A percentile compares a stretch with the other conserved stretches of the same genome.
phyloP scores from a whole-genome alignment of 805 yeast genomes.

The Candida piceae region DNA sequence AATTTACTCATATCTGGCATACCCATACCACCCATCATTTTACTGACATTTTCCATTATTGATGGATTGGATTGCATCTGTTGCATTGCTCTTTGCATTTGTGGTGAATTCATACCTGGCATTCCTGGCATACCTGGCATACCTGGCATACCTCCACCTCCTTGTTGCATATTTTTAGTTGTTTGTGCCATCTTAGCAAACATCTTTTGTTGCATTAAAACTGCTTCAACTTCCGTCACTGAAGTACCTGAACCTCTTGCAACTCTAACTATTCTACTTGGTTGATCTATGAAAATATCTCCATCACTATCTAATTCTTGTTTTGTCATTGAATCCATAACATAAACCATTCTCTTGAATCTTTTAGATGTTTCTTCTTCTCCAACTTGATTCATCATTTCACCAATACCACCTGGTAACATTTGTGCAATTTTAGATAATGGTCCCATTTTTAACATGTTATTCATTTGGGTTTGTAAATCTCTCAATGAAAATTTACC shows the following conservation, averaged over 20 bases:
- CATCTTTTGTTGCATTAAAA: slow-evolving; percentile 83
- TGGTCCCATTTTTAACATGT: slow-evolving; percentile 96
- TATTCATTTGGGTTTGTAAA: slow-evolving; percentile 91
- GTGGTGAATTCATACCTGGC: slow-evolving; percentile 29
- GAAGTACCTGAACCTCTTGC: slow-evolving; percentile 94
- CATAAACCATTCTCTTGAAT: slow-evolving; percentile 82
- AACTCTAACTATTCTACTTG: slow-evolving; percentile 80
- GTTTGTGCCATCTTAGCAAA: slow-evolving; percentile 90
- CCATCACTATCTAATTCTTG: slow-evolving; percentile 91
- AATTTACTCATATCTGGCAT: slow-evolving; percentile 64
- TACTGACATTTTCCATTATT: slow-evolving; percentile 68
- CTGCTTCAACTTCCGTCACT: slow-evolving; percentile 89
- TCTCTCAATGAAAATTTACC: slow-evolving; percentile 92
- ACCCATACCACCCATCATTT: slow-evolving; percentile 69
- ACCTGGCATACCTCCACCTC: slow-evolving; percentile 43
- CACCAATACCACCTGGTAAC: slow-evolving; percentile 89
- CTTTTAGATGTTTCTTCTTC: slow-evolving; percentile 87
- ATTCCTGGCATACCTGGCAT: slow-evolving; percentile 49
- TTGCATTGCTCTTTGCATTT: slow-evolving; percentile 46
- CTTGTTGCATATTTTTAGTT: slow-evolving; percentile 48
- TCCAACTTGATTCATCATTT: slow-evolving; percentile 78
- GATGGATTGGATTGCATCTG: slow-evolving; percentile 67
- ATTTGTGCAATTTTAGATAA: slow-evolving; percentile 87
- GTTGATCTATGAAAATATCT: slow-evolving; percentile 68
- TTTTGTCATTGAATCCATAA: slow-evolving; percentile 94